Percentiles rank a stretch among this genome's conserved stretches.
These are phyloP conservation scores for Coprinopsis marcescibilis DNA, from an alignment of 768 basidiomycete species.

Conservation along the genomic window DNA sequence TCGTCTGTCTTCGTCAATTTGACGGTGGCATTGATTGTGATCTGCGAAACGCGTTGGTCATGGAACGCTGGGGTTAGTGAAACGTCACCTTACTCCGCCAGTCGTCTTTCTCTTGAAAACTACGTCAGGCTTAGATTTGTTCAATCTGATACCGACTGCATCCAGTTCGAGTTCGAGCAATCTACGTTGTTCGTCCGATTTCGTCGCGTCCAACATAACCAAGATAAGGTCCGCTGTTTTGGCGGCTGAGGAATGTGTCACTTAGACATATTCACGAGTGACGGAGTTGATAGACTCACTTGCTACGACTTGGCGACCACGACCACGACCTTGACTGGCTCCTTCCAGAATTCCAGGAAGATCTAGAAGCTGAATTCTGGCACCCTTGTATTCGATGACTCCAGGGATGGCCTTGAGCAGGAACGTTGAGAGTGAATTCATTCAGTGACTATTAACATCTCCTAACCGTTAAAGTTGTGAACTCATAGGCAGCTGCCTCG, in stretches of 20 bases:
- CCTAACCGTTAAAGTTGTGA: slow-evolving; percentile 79
- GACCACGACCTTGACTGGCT: slow-evolving; percentile 83
- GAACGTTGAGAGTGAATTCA: neutral
- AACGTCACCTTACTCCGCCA: slow-evolving; percentile 63
- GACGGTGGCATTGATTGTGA: slow-evolving; percentile 89
- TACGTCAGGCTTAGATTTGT: slow-evolving; percentile 86
- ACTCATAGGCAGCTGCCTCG: slow-evolving; percentile 89
- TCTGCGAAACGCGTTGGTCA: slow-evolving; percentile 35
- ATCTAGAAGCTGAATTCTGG: slow-evolving; percentile 89
- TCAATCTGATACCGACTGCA: slow-evolving; percentile 92
- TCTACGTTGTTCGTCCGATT: slow-evolving; percentile 84
- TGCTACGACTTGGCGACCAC: slow-evolving; percentile 94
- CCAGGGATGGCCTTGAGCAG: slow-evolving; percentile 85
- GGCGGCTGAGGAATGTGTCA: slow-evolving; percentile 40
- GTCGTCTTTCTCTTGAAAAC: slow-evolving; percentile 92
- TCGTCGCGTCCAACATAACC: slow-evolving; percentile 90
- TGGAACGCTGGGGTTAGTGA: neutral
- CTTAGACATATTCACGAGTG: neutral
- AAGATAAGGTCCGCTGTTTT: slow-evolving; percentile 93
- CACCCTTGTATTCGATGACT: slow-evolving; percentile 92
- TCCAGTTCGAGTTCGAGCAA: slow-evolving; percentile 92
- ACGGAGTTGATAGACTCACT: slow-evolving; percentile 38
- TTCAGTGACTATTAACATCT: slow-evolving; percentile 14
- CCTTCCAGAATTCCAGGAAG: slow-evolving; percentile 95
- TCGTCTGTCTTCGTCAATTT: slow-evolving; percentile 94